Evolutionary conservation across 2,329 filamentous ascomycete genomes (phyloP).

Genomic region (Cadophora malorum): DNA sequence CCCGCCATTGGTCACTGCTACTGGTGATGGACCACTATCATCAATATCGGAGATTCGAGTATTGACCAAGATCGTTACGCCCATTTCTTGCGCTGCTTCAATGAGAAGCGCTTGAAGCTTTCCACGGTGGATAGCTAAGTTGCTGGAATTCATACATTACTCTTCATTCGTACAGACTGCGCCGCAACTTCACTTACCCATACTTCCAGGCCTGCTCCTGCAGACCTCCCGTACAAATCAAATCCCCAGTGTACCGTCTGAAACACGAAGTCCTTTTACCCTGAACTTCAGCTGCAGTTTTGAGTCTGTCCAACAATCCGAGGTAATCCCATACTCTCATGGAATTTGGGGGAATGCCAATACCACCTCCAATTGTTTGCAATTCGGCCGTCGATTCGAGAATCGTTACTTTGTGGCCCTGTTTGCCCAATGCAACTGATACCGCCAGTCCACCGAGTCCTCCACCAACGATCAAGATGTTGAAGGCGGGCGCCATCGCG

Average conservation of each 20-base stretch:
- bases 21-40: slow-evolving; percentile 18
- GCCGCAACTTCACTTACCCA: slow-evolving; percentile 14
- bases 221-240: slow-evolving; percentile 8
- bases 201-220: slow-evolving; percentile 21
- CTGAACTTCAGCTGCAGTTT: slow-evolving; percentile 19
- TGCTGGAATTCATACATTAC: background rate
- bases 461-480: slow-evolving; percentile 44
- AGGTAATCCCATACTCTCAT: slow-evolving; percentile 23
- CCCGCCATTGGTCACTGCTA: slow-evolving; percentile 22
- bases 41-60: slow-evolving; percentile 19
- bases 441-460: slow-evolving; percentile 46
- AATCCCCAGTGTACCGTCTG: slow-evolving; percentile 26
- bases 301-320: slow-evolving; percentile 15
- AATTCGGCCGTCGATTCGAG: slow-evolving; percentile 34
- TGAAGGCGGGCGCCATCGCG: slow-evolving; percentile 17
- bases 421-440: slow-evolving; percentile 42
- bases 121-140: slow-evolving; percentile 21
- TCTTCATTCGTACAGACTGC: background rate
- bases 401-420: slow-evolving; percentile 42
- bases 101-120: slow-evolving; percentile 22
- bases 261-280: background rate
- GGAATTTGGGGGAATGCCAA: slow-evolving; percentile 26
- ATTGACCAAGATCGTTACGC: slow-evolving; percentile 13
- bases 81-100: slow-evolving; percentile 22
- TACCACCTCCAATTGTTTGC: slow-evolving; percentile 26